These are phyloP conservation scores for Nigrospora oryzae DNA, from an alignment of 2,329 filamentous ascomycete genomes.

Conservation along the genomic window DNA sequence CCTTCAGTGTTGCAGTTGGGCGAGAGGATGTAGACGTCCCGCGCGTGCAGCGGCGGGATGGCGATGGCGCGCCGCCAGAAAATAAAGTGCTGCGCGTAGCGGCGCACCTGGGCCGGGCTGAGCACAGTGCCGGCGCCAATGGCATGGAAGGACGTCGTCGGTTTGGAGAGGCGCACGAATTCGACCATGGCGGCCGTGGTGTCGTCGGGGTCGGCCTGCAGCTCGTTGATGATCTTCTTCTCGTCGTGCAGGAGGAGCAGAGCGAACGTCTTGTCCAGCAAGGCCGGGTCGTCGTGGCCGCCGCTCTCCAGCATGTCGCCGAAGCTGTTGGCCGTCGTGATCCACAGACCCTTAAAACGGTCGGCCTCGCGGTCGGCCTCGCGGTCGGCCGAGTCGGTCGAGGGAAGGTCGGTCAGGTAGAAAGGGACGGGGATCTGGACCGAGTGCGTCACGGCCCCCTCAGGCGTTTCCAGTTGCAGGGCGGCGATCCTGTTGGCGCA, in stretches of 20 bases:
- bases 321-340: conserved; percentile 78
- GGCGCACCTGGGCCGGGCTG: conserved; percentile 70
- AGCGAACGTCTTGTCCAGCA: conserved; percentile 79
- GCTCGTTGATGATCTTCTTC: conserved; percentile 60
- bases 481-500: conserved; percentile 82
- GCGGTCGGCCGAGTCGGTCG: conserved; percentile 44
- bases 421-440: conserved; percentile 58
- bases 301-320: conserved; percentile 50
- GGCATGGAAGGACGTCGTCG: conserved; percentile 61
- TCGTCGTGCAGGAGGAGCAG: conserved; percentile 80
- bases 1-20: conserved; percentile 76
- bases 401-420: conserved; percentile 64
- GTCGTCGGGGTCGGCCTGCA: conserved; percentile 70
- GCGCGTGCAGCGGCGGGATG: conserved; percentile 80
- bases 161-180: conserved; percentile 68
- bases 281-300: conserved; percentile 46
- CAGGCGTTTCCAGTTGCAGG: conserved; percentile 60
- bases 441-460: conserved; percentile 50
- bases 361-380: conserved; percentile 57
- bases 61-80: conserved; percentile 92
- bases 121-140: conserved; percentile 65
- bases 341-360: conserved; percentile 68
- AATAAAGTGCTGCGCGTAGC: conserved; percentile 86
- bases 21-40: conserved; percentile 86
- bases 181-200: conserved; percentile 72